phyloP scores from a whole-genome alignment of 345 rosid genomes.

The Iberis pinnata region DNA sequence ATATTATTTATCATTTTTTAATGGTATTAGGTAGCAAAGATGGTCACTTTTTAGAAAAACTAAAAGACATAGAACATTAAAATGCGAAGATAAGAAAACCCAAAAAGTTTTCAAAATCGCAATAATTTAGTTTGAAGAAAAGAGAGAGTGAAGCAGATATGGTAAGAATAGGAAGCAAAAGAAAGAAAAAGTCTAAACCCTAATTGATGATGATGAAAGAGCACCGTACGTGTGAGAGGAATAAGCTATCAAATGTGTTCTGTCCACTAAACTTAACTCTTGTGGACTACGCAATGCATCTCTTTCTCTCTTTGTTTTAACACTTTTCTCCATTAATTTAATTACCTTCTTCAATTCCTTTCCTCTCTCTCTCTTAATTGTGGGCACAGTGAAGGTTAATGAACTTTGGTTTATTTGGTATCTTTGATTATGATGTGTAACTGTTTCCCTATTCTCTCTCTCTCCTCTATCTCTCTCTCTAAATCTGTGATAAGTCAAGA shows the following conservation, averaged over 20 bases:
- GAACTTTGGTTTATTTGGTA: constrained; percentile 27
- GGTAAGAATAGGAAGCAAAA: constrained; percentile 19
- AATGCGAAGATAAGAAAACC: too few relatives aligned
- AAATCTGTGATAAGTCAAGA: constrained; percentile 14
- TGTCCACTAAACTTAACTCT: constrained; percentile 26
- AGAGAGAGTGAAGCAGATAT: too few relatives aligned
- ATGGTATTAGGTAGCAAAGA: too few relatives aligned
- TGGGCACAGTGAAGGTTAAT: constrained; percentile 24
- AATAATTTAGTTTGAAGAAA: too few relatives aligned
- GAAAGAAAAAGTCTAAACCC: constrained; percentile 21
- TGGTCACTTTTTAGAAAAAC: too few relatives aligned
- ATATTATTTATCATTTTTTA: too few relatives aligned
- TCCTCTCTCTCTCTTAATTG: not conserved
- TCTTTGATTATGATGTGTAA: constrained; percentile 30
- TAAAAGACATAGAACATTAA: too few relatives aligned
- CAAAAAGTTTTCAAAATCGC: too few relatives aligned
- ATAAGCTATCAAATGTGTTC: constrained; percentile 29
- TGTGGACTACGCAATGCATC: constrained; percentile 30
- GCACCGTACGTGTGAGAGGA: too few relatives aligned
- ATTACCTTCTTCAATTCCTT: constrained; percentile 21
- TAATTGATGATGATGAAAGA: constrained; percentile 20
- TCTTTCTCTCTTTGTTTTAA: constrained; percentile 14
- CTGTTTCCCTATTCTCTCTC: constrained; percentile 30
- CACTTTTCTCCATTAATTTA: constrained; percentile 11
- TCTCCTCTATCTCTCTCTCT: constrained; percentile 13